Evolutionary conservation across 2,329 filamentous ascomycete species (phyloP).

Genomic region (Cladosporium sp.): DNA sequence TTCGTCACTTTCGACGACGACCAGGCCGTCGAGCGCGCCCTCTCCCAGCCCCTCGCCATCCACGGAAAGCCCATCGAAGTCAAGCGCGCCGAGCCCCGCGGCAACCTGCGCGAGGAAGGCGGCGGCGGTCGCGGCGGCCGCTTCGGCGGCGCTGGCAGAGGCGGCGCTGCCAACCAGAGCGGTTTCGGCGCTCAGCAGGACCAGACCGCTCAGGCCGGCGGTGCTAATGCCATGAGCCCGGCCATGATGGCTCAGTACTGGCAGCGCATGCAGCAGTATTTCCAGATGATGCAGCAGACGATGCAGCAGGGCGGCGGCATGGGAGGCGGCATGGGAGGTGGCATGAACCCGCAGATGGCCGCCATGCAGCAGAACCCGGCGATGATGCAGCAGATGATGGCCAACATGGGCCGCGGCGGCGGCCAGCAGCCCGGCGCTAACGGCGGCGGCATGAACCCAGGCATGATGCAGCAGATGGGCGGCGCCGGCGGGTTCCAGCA

Average conservation of each 20-base stretch:
- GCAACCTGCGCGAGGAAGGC: slow-evolving; percentile 86
- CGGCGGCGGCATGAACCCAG: slow-evolving; percentile 28
- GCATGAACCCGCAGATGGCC: slow-evolving; percentile 54
- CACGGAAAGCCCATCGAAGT: slow-evolving; percentile 96
- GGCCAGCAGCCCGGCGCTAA: background rate
- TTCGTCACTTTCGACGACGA: slow-evolving; percentile 98
- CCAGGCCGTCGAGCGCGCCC: slow-evolving; percentile 84
- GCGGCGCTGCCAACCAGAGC: slow-evolving; percentile 33
- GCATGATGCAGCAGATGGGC: slow-evolving; percentile 55
- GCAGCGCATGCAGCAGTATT: slow-evolving; percentile 97
- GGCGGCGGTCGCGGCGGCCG: slow-evolving; percentile 40
- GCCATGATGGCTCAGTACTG: slow-evolving; percentile 98
- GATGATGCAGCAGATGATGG: slow-evolving; percentile 36
- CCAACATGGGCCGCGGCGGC: slow-evolving; percentile 27
- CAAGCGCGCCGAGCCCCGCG: slow-evolving; percentile 92
- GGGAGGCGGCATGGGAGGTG: slow-evolving; percentile 36
- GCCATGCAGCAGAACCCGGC: slow-evolving; percentile 31
- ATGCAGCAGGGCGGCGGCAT: slow-evolving; percentile 46
- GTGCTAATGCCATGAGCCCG: slow-evolving; percentile 69
- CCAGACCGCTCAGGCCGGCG: slow-evolving; percentile 17
- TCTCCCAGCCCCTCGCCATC: slow-evolving; percentile 80
- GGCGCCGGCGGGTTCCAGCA: slow-evolving; percentile 32
- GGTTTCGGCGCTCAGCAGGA: slow-evolving; percentile 17
- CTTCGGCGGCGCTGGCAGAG: slow-evolving; percentile 30
- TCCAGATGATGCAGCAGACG: slow-evolving; percentile 47